Evolutionary conservation across 2,329 filamentous ascomycete species (phyloP).

Genomic region (Trichophyton benhamiae): DNA sequence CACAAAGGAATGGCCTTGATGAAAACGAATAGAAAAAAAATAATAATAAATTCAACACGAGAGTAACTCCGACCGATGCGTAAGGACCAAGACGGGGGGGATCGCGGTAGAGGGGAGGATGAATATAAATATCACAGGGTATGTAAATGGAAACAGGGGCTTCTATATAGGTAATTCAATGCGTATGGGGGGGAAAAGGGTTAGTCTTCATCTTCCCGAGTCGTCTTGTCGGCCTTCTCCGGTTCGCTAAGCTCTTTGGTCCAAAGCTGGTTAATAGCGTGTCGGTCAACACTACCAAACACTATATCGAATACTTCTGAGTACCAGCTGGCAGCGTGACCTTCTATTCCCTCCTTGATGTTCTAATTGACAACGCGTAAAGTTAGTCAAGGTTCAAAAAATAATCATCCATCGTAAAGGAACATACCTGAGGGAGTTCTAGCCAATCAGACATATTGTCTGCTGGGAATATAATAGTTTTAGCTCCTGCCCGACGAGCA

Average conservation of each 20-base stretch:
- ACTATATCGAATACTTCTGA: constrained; percentile 82
- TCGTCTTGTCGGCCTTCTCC: constrained; percentile 13
- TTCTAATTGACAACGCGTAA: constrained; percentile 49
- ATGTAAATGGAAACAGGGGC: constrained; percentile 1
- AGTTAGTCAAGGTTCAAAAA: neutral
- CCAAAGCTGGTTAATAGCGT: constrained; percentile 61
- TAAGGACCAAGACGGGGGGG: neutral
- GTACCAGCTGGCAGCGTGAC: constrained; percentile 87
- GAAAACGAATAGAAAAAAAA: neutral
- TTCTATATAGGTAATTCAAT: constrained; percentile 1
- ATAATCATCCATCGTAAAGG: constrained; percentile 3
- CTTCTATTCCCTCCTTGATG: constrained; percentile 92
- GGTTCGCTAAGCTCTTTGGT: constrained; percentile 48
- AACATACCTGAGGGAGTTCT: constrained; percentile 82
- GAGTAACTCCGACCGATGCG: constrained; percentile 10
- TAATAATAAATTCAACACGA: neutral
- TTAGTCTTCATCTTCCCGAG: neutral
- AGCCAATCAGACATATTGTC: constrained; percentile 97
- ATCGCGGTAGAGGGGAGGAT: neutral
- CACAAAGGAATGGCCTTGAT: neutral
- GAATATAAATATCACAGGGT: neutral
- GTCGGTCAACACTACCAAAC: constrained; percentile 67
- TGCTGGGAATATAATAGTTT: constrained; percentile 83
- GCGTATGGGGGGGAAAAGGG: neutral
- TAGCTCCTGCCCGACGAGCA: constrained; percentile 80